Evolutionary conservation across 495 filamentous ascomycete genomes (phyloP), one percentile per base, ranked within the genome.

Genomic region (Bombardia bombarda): DNA sequence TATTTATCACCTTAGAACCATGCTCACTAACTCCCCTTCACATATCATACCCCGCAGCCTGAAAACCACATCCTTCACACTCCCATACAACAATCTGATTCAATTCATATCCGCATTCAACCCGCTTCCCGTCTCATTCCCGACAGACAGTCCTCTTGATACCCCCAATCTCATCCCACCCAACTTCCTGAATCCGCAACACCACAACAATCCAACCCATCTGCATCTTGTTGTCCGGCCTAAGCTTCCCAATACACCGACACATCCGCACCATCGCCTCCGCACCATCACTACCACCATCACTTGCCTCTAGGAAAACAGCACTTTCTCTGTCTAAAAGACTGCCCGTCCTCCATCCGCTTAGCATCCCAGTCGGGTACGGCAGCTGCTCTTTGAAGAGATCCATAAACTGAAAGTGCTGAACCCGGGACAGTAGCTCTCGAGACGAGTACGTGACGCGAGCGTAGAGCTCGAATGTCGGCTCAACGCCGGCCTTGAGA

Each of bases 391-490:
- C 66, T 47, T 77, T 74, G 49, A 70, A 83, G 1, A 82, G 55
- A 50, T 84, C 80, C 3, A 67, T 47, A 33, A 83, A 76, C 24
- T 74, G 64, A 42, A 83, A 80, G 40, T 74, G 66, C 44, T 82
- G 80, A 33, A 63, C 69, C n/a, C 55, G 56, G 7, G 52, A 45
- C 4, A 53, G 48, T 14, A 33, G 44, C 35, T 73, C 70, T 0
- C 76, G 72, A n/a, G 55, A 62, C 3, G 75, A 78, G 38, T 61
- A 72, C 3, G 55, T 62, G 2, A 82, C 78, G 19, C 73, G 58
- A 7, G 77, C 79, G 51, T 72, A 82, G 2, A 83, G 50, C 53
- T 83, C 80, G 32, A 82, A 65, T 0, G 78, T 46, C 12, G 68
- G 65, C 35, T 70, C 62, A 33, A 71, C 68, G 2, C 57, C 44